phyloP scores from a whole-genome alignment of 1,284 basidiomycete genomes.

The Volvariella surrecta region DNA sequence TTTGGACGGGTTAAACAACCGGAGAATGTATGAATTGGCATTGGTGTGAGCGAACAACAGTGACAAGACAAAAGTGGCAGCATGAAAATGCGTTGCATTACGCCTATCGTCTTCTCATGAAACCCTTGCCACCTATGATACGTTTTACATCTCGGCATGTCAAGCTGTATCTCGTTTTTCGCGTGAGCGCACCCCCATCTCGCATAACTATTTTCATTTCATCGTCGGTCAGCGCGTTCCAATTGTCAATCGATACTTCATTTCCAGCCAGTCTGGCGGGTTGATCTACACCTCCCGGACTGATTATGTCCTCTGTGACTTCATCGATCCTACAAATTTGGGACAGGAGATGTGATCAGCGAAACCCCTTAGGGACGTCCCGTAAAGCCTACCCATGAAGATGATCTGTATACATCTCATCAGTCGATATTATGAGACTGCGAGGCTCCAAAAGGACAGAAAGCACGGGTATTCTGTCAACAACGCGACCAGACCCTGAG shows the following conservation, averaged over 20 bases:
- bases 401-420: constrained; percentile 56
- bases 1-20: too few relatives aligned
- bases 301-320: constrained; percentile 38
- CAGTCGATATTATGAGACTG: constrained; percentile 72
- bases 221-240: constrained; percentile 34
- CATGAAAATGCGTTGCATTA: background rate
- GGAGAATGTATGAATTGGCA: too few relatives aligned
- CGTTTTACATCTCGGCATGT: constrained; percentile 82
- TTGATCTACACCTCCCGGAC: constrained; percentile 13
- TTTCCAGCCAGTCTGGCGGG: constrained; percentile 17
- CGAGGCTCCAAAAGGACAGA: constrained; percentile 78
- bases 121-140: constrained; percentile 26
- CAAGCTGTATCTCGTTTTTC: constrained; percentile 69
- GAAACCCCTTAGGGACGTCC: constrained; percentile 1
- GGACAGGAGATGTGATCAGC: constrained; percentile 2
- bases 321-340: constrained; percentile 41
- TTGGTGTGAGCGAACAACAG: background rate
- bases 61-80: background rate
- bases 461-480: constrained; percentile 58
- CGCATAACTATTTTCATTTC: constrained; percentile 28
- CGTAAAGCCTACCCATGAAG: constrained; percentile 50
- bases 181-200: constrained; percentile 40
- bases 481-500: constrained; percentile 32
- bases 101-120: constrained; percentile 10
- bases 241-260: constrained; percentile 46